Percentiles rank a stretch among this genome's conserved stretches.
Evolutionary conservation across 768 basidiomycete genomes (phyloP).

Genomic region (Pleurotus pulmonarius): DNA sequence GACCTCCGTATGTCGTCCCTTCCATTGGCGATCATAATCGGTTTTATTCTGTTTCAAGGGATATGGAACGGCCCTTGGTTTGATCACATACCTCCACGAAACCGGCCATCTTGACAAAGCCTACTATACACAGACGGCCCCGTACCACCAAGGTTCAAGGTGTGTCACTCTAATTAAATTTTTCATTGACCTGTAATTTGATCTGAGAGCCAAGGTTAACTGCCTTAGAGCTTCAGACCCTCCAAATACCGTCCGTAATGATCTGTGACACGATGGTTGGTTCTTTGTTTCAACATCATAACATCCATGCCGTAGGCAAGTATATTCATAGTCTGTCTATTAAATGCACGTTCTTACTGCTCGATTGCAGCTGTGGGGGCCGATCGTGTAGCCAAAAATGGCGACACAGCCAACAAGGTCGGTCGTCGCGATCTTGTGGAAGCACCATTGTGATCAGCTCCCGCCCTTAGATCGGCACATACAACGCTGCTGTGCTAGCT

Average conservation of each 20-base stretch:
- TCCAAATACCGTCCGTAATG: conserved; percentile 86
- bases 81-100: conserved; percentile 89
- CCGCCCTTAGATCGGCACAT: conserved; percentile 73
- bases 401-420: conserved; percentile 95
- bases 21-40: neutral
- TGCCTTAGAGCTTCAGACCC: conserved; percentile 81
- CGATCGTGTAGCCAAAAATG: conserved; percentile 86
- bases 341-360: neutral
- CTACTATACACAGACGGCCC: conserved; percentile 91
- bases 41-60: conserved; percentile 48
- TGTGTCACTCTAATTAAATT: conserved; percentile 14
- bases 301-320: conserved; percentile 79
- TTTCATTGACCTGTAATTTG: too few species aligned
- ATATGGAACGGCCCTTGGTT: conserved; percentile 91
- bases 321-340: neutral
- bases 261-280: conserved; percentile 98
- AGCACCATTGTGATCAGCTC: neutral
- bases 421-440: conserved; percentile 5
- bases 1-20: conserved; percentile 64
- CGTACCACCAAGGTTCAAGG: conserved; percentile 92
- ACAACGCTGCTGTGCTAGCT: conserved; percentile 92
- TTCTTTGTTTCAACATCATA: conserved; percentile 84
- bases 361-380: conserved; percentile 68
- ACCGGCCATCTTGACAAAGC: conserved; percentile 73
- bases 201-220: conserved; percentile 57